Evolutionary conservation across 805 yeast species (phyloP).

Genomic region (Candida ulmi): DNA sequence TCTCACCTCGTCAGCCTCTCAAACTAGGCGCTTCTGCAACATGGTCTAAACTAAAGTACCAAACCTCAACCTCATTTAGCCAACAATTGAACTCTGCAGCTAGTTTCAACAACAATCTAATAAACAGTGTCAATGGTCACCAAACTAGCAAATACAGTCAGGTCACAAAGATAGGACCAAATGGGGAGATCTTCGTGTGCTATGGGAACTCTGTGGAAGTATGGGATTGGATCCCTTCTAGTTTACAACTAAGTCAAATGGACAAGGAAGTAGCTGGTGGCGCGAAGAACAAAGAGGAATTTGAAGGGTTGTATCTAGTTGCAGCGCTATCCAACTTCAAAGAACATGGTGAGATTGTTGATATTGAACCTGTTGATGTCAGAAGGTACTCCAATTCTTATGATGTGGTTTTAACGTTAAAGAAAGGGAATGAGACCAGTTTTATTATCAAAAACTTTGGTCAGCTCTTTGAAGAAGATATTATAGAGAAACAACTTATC

Average conservation of each 20-base stretch:
- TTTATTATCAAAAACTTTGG: conserved; percentile 17
- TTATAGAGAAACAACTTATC: conserved; percentile 10
- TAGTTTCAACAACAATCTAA: neutral
- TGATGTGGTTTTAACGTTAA: conserved; percentile 9
- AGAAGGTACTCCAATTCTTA: conserved; percentile 20
- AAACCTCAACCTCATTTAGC: conserved; percentile 1
- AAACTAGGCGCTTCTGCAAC: conserved; percentile 21
- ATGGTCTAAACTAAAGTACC: conserved; percentile 23
- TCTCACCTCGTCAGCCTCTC: conserved; percentile 16
- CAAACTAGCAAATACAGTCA: conserved; percentile 3
- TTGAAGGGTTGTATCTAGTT: conserved; percentile 24
- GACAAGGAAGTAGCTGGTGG: conserved; percentile 3
- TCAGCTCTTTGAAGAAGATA: conserved; percentile 13
- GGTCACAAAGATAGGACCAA: conserved; percentile 28
- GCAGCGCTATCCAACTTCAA: conserved; percentile 15
- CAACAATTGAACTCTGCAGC: neutral
- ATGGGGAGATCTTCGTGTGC: conserved; percentile 32
- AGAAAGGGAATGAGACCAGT: conserved; percentile 6
- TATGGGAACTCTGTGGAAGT: conserved; percentile 26
- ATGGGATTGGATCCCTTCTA: conserved; percentile 35
- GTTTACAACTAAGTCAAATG: conserved; percentile 10
- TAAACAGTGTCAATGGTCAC: conserved; percentile 5
- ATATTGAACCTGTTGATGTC: conserved; percentile 21
- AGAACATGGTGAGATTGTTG: conserved; percentile 14
- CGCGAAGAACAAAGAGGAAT: conserved; percentile 2